These are phyloP conservation scores for Phytopythium ostracodes DNA, from an alignment of 352 stramenopile genomes.

Conservation along the genomic window DNA sequence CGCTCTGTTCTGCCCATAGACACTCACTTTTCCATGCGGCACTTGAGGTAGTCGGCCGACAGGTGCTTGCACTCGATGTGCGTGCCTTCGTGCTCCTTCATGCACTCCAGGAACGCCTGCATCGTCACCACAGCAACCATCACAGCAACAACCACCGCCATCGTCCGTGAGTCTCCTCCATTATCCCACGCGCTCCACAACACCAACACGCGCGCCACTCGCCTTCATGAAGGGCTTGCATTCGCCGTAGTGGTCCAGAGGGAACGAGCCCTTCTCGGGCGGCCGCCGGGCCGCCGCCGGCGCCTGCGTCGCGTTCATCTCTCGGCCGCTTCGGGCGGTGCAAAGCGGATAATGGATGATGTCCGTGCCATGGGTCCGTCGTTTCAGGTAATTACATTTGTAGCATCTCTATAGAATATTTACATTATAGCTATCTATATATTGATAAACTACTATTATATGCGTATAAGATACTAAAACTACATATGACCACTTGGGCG, in stretches of 20 bases:
- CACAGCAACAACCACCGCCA: too few species aligned
- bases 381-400: neutral
- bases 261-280: constrained; percentile 89
- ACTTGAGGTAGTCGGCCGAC: constrained; percentile 84
- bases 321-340: constrained; percentile 7
- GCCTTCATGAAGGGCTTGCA: constrained; percentile 88
- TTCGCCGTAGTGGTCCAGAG: constrained; percentile 88
- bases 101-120: constrained; percentile 79
- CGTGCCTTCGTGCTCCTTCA: constrained; percentile 72
- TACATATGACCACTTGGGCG: too few species aligned
- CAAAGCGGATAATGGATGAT: neutral
- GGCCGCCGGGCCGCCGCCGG: constrained; percentile 69
- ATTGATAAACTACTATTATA: too few species aligned
- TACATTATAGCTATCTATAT: too few species aligned
- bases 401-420: too few species aligned
- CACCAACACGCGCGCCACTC: constrained; percentile 2
- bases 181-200: neutral
- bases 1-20: neutral
- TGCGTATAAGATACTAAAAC: too few species aligned
- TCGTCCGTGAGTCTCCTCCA: too few species aligned
- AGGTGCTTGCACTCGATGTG: constrained; percentile 91
- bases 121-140: neutral
- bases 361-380: neutral
- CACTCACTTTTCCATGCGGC: constrained; percentile 87
- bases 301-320: constrained; percentile 79